phyloP scores from a whole-genome alignment of 2,329 filamentous ascomycete species.

The Scytalidium lignicola region DNA sequence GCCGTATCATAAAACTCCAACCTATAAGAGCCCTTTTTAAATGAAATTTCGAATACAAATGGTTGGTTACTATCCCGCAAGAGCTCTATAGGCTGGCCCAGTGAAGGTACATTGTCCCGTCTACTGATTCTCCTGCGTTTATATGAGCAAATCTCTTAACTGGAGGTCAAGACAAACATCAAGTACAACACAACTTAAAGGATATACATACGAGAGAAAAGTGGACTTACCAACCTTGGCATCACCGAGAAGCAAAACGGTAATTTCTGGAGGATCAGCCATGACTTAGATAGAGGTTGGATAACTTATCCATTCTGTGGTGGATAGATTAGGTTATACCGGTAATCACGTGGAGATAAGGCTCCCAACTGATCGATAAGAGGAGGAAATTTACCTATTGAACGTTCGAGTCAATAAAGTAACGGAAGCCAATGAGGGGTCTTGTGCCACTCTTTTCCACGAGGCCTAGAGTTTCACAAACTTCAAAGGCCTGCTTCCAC shows the following conservation, averaged over 20 bases:
- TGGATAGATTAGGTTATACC: constrained; percentile 1
- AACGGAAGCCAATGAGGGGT: neutral
- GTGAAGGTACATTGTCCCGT: constrained; percentile 33
- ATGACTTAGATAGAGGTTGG: constrained; percentile 11
- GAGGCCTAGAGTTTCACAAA: neutral
- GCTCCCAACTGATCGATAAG: neutral
- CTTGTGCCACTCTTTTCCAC: neutral
- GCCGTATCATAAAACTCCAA: constrained; percentile 58
- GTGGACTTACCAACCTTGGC: constrained; percentile 55
- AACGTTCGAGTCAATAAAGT: neutral
- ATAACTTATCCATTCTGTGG: too few species aligned
- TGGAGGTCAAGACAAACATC: neutral
- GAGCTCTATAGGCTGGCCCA: constrained; percentile 39
- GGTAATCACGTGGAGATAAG: constrained; percentile 18
- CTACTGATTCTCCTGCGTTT: constrained; percentile 46
- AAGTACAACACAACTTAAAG: neutral
- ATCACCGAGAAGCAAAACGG: constrained; percentile 55
- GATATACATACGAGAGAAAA: constrained; percentile 50
- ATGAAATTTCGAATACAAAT: constrained; percentile 50
- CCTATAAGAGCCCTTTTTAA: constrained; percentile 40
- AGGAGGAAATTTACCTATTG: neutral
- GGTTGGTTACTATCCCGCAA: constrained; percentile 57
- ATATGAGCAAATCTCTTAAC: neutral
- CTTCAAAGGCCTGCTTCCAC: neutral
- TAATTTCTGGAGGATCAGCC: constrained; percentile 39